A percentile compares a stretch with the other conserved stretches of the same genome.
These are phyloP conservation scores for Achlya hypogyna DNA, from an alignment of 352 stramenopile genomes.

Conservation along the genomic window DNA sequence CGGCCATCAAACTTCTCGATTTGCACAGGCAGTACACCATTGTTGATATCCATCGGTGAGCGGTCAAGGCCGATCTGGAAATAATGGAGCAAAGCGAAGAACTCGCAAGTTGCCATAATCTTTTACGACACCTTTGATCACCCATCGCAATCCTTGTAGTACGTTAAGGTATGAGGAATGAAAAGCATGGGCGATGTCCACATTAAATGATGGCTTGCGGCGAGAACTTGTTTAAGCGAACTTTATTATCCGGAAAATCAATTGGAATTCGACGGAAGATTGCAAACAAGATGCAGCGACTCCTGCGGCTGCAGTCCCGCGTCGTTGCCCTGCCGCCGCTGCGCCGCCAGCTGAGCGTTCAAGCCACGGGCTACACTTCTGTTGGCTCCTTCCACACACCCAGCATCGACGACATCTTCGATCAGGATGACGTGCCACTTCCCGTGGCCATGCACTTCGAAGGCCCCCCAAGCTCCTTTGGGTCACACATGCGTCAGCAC, in stretches of 20 bases:
- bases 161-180: too few relatives aligned
- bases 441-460: constrained; percentile 21
- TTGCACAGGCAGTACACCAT: too few relatives aligned
- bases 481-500: constrained; percentile 25
- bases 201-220: background rate
- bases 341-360: background rate
- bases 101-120: too few relatives aligned
- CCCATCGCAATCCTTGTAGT: too few relatives aligned
- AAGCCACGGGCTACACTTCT: constrained; percentile 39
- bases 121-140: too few relatives aligned
- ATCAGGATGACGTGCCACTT: constrained; percentile 17
- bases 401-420: constrained; percentile 47
- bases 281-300: too few relatives aligned
- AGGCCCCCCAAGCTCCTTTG: constrained; percentile 9
- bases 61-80: too few relatives aligned
- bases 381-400: constrained; percentile 75
- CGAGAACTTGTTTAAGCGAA: background rate
- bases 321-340: background rate
- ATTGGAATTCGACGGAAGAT: background rate
- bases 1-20: too few relatives aligned
- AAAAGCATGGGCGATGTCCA: background rate
- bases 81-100: too few relatives aligned
- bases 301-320: background rate
- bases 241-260: background rate
- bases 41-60: too few relatives aligned